Evolutionary conservation across 2,329 filamentous ascomycete species (phyloP).

Genomic region (Neofusicoccum kwambonambiense): DNA sequence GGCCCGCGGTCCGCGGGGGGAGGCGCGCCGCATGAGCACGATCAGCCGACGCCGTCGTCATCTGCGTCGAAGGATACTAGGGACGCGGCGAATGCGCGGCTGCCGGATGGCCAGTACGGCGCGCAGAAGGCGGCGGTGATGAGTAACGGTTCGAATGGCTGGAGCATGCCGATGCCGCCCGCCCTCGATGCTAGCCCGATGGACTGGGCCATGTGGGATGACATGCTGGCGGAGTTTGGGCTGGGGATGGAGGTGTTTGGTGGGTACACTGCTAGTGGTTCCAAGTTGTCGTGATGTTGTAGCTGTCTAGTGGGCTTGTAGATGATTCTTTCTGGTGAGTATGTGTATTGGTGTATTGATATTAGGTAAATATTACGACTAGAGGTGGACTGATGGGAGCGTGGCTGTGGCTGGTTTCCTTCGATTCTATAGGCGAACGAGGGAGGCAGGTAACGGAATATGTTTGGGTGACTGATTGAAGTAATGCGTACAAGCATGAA

Average conservation of each 20-base stretch:
- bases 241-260: constrained; percentile 2
- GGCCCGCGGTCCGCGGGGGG: not conserved
- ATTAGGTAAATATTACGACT: no score
- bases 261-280: not conserved
- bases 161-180: constrained; percentile 15
- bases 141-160: not conserved
- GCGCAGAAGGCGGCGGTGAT: not conserved
- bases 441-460: no score
- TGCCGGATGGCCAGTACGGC: not conserved
- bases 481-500: no score
- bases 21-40: not conserved
- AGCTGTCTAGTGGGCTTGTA: not conserved
- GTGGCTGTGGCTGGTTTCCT: no score
- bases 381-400: not conserved
- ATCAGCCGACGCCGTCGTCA: not conserved
- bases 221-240: constrained; percentile 26
- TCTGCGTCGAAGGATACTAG: not conserved
- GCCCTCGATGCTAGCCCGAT: constrained; percentile 26
- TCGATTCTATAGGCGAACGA: no score
- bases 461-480: no score
- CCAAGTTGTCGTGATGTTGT: not conserved
- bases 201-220: constrained; percentile 32
- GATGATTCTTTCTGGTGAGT: not conserved
- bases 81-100: not conserved
- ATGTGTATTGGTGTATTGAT: not conserved